Evolutionary conservation across 352 stramenopile species (phyloP).

Genomic region (Globisporangium uncinulatum): DNA sequence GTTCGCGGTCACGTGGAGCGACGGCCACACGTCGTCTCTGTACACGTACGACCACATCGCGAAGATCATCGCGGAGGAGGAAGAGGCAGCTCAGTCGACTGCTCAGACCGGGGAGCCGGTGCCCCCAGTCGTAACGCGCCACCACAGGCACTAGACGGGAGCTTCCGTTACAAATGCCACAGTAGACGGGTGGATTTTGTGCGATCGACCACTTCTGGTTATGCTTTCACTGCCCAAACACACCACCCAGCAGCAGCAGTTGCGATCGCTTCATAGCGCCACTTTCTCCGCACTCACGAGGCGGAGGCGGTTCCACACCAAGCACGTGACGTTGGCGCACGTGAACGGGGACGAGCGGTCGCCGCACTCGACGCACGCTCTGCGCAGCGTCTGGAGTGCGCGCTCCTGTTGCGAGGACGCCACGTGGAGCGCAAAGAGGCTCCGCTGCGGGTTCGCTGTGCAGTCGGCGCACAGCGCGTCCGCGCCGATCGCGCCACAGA

Average conservation of each 20-base stretch:
- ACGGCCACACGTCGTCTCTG: conserved; percentile 94
- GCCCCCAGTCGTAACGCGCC: not conserved
- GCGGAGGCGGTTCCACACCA: conserved; percentile 60
- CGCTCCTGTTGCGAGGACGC: conserved; percentile 36
- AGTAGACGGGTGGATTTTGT: no score
- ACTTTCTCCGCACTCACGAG: conserved; percentile 34
- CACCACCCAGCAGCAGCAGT: not conserved
- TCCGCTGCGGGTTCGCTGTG: conserved; percentile 49
- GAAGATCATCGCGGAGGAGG: conserved; percentile 44
- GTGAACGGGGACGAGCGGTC: conserved; percentile 36
- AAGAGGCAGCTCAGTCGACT: not conserved
- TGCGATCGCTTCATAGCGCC: conserved; percentile 15
- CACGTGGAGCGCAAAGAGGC: conserved; percentile 52
- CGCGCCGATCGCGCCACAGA: conserved; percentile 63
- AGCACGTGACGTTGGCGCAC: conserved; percentile 55
- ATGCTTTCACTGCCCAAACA: no score
- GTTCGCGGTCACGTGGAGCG: conserved; percentile 95
- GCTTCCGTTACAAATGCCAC: no score
- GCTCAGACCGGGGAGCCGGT: not conserved
- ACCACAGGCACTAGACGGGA: not conserved
- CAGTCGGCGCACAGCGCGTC: conserved; percentile 50
- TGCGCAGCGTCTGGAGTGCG: conserved; percentile 26
- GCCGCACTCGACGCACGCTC: conserved; percentile 44
- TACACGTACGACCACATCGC: conserved; percentile 93
- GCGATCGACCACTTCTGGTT: no score